phyloP scores from a whole-genome alignment of 306 rosid species.

The Vigna reflexopilosa region DNA sequence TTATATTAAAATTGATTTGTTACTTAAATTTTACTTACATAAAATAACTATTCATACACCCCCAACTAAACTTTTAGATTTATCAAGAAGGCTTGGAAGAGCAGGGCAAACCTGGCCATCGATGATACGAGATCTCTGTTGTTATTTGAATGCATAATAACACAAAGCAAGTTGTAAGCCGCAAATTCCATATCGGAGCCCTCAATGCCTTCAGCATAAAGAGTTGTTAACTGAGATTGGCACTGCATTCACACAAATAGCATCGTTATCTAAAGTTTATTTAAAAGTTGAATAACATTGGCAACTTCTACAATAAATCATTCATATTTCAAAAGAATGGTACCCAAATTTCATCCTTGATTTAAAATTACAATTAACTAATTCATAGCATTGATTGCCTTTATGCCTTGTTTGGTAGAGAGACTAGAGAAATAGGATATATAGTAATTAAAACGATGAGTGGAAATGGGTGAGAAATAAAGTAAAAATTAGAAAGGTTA shows the following conservation, averaged over 20 bases:
- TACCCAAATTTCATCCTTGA: neutral
- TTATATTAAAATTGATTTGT: too few relatives aligned
- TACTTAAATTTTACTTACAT: too few relatives aligned
- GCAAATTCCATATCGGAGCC: slow-evolving; percentile 95
- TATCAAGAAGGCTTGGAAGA: slow-evolving; percentile 16
- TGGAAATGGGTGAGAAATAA: too few relatives aligned
- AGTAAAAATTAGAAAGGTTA: too few relatives aligned
- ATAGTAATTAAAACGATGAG: too few relatives aligned
- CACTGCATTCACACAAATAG: slow-evolving; percentile 71
- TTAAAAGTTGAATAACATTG: slow-evolving; percentile 28
- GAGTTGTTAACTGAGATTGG: slow-evolving; percentile 83
- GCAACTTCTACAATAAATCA: slow-evolving; percentile 20
- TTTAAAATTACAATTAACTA: slow-evolving; percentile 16
- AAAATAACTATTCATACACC: too few relatives aligned
- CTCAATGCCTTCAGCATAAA: slow-evolving; percentile 89
- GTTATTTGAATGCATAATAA: slow-evolving; percentile 88
- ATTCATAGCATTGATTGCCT: neutral
- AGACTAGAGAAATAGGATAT: too few relatives aligned
- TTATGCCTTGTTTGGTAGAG: too few relatives aligned
- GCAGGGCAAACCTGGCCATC: slow-evolving; percentile 76
- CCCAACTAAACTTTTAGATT: too few relatives aligned
- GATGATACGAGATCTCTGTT: slow-evolving; percentile 85
- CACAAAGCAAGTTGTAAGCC: slow-evolving; percentile 96
- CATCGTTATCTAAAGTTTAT: slow-evolving; percentile 34
- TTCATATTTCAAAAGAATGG: slow-evolving; percentile 22